Evolutionary conservation across 2,329 filamentous ascomycete genomes (phyloP), one percentile per base, ranked within the genome.

Genomic region (Anthostomella pinea): DNA sequence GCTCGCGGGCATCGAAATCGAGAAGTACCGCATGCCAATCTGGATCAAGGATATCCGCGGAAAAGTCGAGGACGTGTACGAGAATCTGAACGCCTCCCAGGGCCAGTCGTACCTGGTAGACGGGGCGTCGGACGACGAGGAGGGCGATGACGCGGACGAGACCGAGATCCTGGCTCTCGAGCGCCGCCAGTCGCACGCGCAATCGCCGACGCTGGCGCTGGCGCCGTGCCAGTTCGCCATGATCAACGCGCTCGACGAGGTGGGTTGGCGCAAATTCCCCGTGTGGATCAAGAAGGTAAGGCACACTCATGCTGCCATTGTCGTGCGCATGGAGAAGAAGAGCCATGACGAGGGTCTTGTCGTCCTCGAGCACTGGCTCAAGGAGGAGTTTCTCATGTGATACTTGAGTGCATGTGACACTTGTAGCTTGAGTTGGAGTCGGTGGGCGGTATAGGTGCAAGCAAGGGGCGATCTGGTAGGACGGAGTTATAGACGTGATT

Each of bases 221-320:
- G 82, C 86, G 0, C 72, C 81, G 4, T 77, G 81, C 30, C 91
- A 97, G 63, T 95, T 95, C 58, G 73, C 77, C 31, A 95, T 95
- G 78, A 85, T 95, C 44, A 73, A 84, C 19, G 77, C 80, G 8
- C 68, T 97, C 31, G 81, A 97, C 52, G 58, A 61, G n/a, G 57
- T 83, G 2, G 70, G 73, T 4, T 83, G 78, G 75, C 69, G 72
- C 30, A 85, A 83, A 58, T 82, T 78, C 47, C 77, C 74, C 1
- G 78, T 90, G 3, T 82, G 84, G 64, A 90, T 93, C 24, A 83
- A 85, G 46, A 85, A 89, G 5, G 74, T 80, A 36, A 67, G 72
- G n/a, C 87, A 95, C 58, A 87, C 79, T 41, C 91, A 97, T 62
- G 91, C 90, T 0, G 90, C 90, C 3, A 95, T 97, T 30, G 87